Conservation (phyloP, 306 rosid genomes). For the Amphicarpaea edgeworthii region DNA sequence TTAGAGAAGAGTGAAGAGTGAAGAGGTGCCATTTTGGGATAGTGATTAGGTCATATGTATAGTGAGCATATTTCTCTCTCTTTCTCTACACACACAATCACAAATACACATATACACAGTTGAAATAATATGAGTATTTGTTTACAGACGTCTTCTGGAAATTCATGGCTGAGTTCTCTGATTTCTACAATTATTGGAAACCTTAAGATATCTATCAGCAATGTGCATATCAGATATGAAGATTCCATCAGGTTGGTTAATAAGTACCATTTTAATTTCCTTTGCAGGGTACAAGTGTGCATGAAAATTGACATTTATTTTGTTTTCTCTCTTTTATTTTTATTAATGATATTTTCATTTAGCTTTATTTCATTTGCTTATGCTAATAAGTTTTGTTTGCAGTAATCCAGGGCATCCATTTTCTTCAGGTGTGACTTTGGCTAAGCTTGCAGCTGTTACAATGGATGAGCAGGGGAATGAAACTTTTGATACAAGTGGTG, state of each 20-base stretch:
- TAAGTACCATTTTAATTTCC: slow-evolving; percentile 37
- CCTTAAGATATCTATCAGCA: slow-evolving; percentile 93
- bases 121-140: slow-evolving; percentile 37
- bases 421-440: slow-evolving; percentile 91
- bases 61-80: not conserved
- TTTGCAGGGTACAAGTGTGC: slow-evolving; percentile 17
- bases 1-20: not conserved
- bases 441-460: slow-evolving; percentile 98
- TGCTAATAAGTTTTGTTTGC: slow-evolving; percentile 52
- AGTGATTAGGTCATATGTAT: too few species aligned
- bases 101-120: not conserved
- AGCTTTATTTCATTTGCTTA: slow-evolving; percentile 45
- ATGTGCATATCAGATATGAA: slow-evolving; percentile 98
- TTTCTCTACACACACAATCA: not conserved
- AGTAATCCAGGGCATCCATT: slow-evolving; percentile 91
- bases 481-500: slow-evolving; percentile 97
- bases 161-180: slow-evolving; percentile 94
- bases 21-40: not conserved
- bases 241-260: slow-evolving; percentile 88
- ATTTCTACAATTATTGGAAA: slow-evolving; percentile 94
- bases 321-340: too few species aligned
- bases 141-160: slow-evolving; percentile 81
- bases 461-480: slow-evolving; percentile 95
- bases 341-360: slow-evolving; percentile 21
- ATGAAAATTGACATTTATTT: slow-evolving; percentile 15